Conservation (phyloP, 108 stramenopile species). For the Schizochytrium sp. region DNA sequence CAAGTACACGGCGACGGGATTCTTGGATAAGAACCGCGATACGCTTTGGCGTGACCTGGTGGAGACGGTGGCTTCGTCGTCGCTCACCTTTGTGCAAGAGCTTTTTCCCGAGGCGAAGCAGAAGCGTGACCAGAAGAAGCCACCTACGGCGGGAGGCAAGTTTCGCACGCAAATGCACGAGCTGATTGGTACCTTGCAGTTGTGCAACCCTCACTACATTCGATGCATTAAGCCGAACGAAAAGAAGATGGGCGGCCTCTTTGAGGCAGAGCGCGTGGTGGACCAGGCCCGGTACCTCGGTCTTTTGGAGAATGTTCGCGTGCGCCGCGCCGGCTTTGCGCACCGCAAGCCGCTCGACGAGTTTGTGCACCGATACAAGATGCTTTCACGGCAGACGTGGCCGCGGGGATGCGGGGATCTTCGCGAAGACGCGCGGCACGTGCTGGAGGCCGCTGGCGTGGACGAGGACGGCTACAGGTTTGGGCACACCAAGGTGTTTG, state of each 20-base stretch:
- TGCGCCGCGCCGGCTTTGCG: slow-evolving; percentile 26
- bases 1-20: slow-evolving; percentile 19
- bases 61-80: not conserved
- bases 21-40: slow-evolving; percentile 34
- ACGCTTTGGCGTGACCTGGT: slow-evolving; percentile 8
- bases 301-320: slow-evolving; percentile 31
- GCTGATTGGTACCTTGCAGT: slow-evolving; percentile 12
- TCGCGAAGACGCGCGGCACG: not conserved
- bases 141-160: slow-evolving; percentile 34
- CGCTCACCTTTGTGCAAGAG: not conserved
- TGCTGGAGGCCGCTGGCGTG: not conserved
- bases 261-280: slow-evolving; percentile 24
- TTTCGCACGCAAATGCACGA: slow-evolving; percentile 37
- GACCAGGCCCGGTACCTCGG: slow-evolving; percentile 29
- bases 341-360: not conserved
- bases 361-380: slow-evolving; percentile 23
- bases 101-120: not conserved
- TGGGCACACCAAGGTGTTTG: slow-evolving; percentile 41
- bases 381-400: not conserved
- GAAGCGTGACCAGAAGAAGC: slow-evolving; percentile 8
- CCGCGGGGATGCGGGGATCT: not conserved
- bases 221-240: slow-evolving; percentile 35
- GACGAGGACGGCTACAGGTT: slow-evolving; percentile 18
- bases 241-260: not conserved
- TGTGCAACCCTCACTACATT: slow-evolving; percentile 21